Conservation (phyloP, 1,139 yeast species). For the Geotrichum candidum region DNA sequence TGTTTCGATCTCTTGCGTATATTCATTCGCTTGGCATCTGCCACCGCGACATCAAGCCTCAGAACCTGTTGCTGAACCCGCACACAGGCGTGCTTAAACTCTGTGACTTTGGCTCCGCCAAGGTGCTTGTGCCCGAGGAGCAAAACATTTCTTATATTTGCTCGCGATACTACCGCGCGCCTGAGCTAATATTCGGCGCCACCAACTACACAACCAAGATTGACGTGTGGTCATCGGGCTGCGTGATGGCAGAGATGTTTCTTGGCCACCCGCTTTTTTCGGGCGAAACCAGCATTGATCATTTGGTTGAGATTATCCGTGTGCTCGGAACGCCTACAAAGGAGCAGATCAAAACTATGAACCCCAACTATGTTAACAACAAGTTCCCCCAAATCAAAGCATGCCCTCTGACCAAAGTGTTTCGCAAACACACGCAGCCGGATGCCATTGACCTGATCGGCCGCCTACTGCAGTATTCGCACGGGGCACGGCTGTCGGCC, state of each 20-base stretch:
- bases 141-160: slow-evolving; percentile 95
- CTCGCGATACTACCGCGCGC: slow-evolving; percentile 93
- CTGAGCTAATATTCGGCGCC: slow-evolving; percentile 86
- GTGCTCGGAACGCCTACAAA: slow-evolving; percentile 92
- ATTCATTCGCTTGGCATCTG: slow-evolving; percentile 89
- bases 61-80: slow-evolving; percentile 85
- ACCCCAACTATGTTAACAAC: slow-evolving; percentile 96
- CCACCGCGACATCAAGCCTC: slow-evolving; percentile 97
- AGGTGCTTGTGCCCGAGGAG: slow-evolving; percentile 78
- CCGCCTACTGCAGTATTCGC: slow-evolving; percentile 66
- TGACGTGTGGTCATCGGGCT: slow-evolving; percentile 96
- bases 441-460: slow-evolving; percentile 62
- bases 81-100: slow-evolving; percentile 75
- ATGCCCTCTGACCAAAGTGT: slow-evolving; percentile 79
- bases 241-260: slow-evolving; percentile 95
- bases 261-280: slow-evolving; percentile 96
- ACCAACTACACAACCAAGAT: slow-evolving; percentile 93
- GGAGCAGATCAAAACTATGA: slow-evolving; percentile 91
- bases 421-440: slow-evolving; percentile 50
- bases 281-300: slow-evolving; percentile 96
- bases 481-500: slow-evolving; percentile 63
- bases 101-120: slow-evolving; percentile 99
- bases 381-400: slow-evolving; percentile 95
- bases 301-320: slow-evolving; percentile 91
- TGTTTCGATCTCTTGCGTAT: slow-evolving; percentile 85